phyloP scores from a whole-genome alignment of 1,284 basidiomycete species.

The Hemileia vastatrix region DNA sequence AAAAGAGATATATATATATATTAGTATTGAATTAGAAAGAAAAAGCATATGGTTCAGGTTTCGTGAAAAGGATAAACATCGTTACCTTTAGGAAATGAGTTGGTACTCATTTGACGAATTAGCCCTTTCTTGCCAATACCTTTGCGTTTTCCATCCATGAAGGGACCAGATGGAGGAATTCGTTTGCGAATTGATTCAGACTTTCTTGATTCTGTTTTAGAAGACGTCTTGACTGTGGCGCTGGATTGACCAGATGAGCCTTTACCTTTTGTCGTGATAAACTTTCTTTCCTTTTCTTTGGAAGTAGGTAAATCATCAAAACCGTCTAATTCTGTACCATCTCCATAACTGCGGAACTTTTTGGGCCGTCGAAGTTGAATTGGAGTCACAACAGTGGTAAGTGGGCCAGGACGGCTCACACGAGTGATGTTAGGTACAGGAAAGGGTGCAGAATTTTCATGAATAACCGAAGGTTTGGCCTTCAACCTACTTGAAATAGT shows the following conservation, averaged over 20 bases:
- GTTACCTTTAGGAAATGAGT: slow-evolving; percentile 16
- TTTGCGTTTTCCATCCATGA: background rate
- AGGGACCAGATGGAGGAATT: slow-evolving; percentile 11
- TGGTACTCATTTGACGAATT: slow-evolving; percentile 21
- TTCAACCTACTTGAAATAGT: slow-evolving; percentile 21
- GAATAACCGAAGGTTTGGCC: slow-evolving; percentile 21
- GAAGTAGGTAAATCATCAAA: slow-evolving; percentile 84
- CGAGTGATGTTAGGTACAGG: background rate
- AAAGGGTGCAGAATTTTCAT: no score
- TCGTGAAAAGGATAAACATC: background rate
- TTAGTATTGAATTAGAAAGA: no score
- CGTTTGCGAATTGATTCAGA: slow-evolving; percentile 73
- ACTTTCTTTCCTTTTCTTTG: slow-evolving; percentile 64
- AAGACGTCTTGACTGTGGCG: slow-evolving; percentile 47
- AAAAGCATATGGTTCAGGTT: no score
- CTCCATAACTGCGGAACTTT: slow-evolving; percentile 64
- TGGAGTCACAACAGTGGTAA: background rate
- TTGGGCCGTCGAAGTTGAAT: slow-evolving; percentile 51
- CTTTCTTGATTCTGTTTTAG: slow-evolving; percentile 25
- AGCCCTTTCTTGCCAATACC: slow-evolving; percentile 17
- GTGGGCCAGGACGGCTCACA: background rate
- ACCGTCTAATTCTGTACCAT: slow-evolving; percentile 82
- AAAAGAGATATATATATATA: no score
- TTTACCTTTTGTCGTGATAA: no score
- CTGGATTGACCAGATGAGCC: no score